Evolutionary conservation across 2,329 filamentous ascomycete genomes (phyloP).

Genomic region (Zasmidium citrigriseum): DNA sequence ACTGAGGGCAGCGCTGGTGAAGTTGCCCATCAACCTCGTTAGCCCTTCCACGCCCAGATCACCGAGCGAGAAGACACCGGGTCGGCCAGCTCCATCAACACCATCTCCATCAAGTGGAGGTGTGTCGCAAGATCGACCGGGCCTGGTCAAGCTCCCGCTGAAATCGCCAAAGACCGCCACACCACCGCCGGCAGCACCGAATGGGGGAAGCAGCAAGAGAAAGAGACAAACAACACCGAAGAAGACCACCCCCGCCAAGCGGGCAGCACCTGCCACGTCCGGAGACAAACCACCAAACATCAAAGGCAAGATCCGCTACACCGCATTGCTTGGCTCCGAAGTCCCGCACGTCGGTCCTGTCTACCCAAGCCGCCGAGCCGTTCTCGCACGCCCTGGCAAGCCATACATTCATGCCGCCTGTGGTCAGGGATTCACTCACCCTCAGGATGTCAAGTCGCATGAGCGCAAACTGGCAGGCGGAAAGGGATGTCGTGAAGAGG

Average conservation of each 20-base stretch:
- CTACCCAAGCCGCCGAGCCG: conserved; percentile 23
- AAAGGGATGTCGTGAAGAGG: conserved; percentile 5
- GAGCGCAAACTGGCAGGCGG: conserved; percentile 17
- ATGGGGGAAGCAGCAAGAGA: neutral
- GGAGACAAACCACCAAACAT: neutral
- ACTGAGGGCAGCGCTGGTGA: neutral
- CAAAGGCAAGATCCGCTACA: neutral
- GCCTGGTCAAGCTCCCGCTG: conserved; percentile 5
- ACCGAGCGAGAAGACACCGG: neutral
- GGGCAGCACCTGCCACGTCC: neutral
- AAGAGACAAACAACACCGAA: neutral
- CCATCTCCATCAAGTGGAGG: neutral
- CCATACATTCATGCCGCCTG: conserved; percentile 31
- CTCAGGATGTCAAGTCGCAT: conserved; percentile 27
- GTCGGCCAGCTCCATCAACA: too few relatives aligned
- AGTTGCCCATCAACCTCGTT: neutral
- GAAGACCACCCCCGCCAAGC: neutral
- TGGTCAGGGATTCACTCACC: conserved; percentile 25
- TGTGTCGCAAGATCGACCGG: neutral
- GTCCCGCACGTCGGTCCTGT: conserved; percentile 22
- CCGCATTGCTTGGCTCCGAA: neutral
- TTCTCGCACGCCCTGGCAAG: conserved; percentile 21
- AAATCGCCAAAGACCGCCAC: neutral
- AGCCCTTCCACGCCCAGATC: neutral
- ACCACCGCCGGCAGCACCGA: neutral